Percentiles rank a stretch among this genome's conserved stretches.
Evolutionary conservation across 2,329 filamentous ascomycete species (phyloP).

Genomic region (Fusarium equiseti): DNA sequence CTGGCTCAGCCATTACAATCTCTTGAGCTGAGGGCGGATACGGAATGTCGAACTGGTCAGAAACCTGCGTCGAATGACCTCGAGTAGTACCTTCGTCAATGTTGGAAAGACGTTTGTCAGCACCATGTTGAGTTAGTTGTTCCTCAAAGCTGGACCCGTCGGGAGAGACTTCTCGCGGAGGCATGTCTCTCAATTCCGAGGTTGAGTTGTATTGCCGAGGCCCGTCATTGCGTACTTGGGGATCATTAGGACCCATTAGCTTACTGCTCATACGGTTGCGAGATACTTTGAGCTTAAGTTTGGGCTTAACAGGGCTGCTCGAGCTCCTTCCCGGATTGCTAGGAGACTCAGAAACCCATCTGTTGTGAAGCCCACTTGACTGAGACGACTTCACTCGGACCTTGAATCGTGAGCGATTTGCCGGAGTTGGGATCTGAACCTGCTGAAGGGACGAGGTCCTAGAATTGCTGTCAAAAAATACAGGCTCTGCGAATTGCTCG

Average conservation of each 20-base stretch:
- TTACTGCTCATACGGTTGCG: slow-evolving; percentile 46
- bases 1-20: slow-evolving; percentile 19
- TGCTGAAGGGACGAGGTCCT: not conserved
- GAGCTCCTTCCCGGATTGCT: slow-evolving; percentile 11
- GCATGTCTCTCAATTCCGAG: slow-evolving; percentile 46
- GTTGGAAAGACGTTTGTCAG: slow-evolving; percentile 12
- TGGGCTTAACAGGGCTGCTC: slow-evolving; percentile 31
- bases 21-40: slow-evolving; percentile 46
- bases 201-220: slow-evolving; percentile 52
- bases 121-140: slow-evolving; percentile 15
- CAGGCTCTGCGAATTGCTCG: not conserved
- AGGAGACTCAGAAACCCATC: slow-evolving; percentile 6
- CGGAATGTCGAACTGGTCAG: slow-evolving; percentile 53
- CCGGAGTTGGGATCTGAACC: slow-evolving; percentile 7
- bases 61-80: slow-evolving; percentile 41
- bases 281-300: slow-evolving; percentile 52
- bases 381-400: slow-evolving; percentile 45
- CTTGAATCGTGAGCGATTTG: slow-evolving; percentile 46
- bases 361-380: slow-evolving; percentile 20
- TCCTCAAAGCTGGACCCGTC: slow-evolving; percentile 25
- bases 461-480: not conserved
- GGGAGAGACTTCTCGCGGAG: slow-evolving; percentile 21
- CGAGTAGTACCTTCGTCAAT: slow-evolving; percentile 22
- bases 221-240: slow-evolving; percentile 39
- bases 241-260: slow-evolving; percentile 20